Conservation (phyloP, 768 basidiomycete genomes). For the Naganishia antarctica region DNA sequence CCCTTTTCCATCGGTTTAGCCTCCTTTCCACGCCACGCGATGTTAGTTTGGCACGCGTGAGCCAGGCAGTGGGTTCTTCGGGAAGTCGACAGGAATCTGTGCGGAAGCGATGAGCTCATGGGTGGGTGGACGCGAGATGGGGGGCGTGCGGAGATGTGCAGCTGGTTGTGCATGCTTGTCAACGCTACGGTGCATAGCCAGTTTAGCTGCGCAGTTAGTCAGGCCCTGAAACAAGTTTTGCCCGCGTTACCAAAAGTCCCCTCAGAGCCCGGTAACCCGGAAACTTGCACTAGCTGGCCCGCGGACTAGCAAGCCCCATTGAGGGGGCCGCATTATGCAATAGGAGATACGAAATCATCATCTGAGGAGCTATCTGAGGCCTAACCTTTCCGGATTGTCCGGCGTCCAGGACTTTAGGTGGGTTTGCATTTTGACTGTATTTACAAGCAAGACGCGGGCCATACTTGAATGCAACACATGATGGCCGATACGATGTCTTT, state of each 20-base stretch:
- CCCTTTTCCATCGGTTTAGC: no score
- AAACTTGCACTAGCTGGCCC: neutral
- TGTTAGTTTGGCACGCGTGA: no score
- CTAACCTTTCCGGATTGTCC: neutral
- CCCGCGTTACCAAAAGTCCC: neutral
- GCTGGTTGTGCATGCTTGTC: neutral
- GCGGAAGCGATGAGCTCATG: no score
- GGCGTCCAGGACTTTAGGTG: conserved; percentile 14
- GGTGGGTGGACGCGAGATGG: neutral
- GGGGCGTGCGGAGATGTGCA: neutral
- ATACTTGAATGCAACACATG: neutral
- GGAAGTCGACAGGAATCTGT: neutral
- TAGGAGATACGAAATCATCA: neutral
- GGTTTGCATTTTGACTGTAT: conserved; percentile 7
- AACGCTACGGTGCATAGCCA: neutral
- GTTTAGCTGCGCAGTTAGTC: conserved; percentile 20
- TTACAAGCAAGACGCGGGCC: neutral
- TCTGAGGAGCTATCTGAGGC: no score
- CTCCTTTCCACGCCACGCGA: no score
- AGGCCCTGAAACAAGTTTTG: conserved; percentile 1
- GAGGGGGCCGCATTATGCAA: conserved; percentile 4
- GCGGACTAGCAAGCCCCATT: neutral
- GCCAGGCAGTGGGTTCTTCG: neutral
- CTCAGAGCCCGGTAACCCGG: conserved; percentile 7
- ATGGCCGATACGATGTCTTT: conserved; percentile 16